Evolutionary conservation across 495 filamentous ascomycete species (phyloP), one percentile per base, ranked within the genome.

Genomic region (Coniosporium apollinis): DNA sequence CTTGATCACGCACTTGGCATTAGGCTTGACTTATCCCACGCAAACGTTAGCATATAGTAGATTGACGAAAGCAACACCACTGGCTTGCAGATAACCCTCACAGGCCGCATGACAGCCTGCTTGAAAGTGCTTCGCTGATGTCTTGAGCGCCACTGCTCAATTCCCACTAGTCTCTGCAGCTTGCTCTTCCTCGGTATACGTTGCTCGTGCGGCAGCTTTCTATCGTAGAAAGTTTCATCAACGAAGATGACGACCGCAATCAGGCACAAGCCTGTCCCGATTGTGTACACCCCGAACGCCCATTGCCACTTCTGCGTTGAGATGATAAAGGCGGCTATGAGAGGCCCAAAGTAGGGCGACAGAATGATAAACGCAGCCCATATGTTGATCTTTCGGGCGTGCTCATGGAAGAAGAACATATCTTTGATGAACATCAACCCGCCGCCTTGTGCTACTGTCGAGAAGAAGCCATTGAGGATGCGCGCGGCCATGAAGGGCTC

Each of bases 321-420:
- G 30, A 62, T 58, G 32, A 73, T 75, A 56, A 75, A 76, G 11
- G 69, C 62, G 1, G 63, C 54, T n/a, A 76, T 50, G 0, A 76
- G 58, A 0, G 73, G 73, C 0, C 72, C 73, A 22, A 76, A 48
- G 43, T 71, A 77, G 0, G 73, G 72, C 5, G 64, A 68, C 8
- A 74, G 58, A 31, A 69, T 56, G 33, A 68, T 57, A 19, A 59
- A 57, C 15, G 43, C 57, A 31, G 62, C 56, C 69, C 69, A 74
- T 45, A 71, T 61, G 48, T 76, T 74, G 50, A 77, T 77, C 47
- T 74, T 74, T 8, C 69, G 59, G 13, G 60, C 61, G 33, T 70
- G 68, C 40, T 76, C 70, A 39, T 76, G 71, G 50, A 75, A 65
- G 59, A 70, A 77, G 55, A 74, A 77, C 33, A 74, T 59, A 52